These are phyloP conservation scores for Pyropia yezoensis DNA, from an alignment of 23 red algal species.

Conservation along the genomic window DNA sequence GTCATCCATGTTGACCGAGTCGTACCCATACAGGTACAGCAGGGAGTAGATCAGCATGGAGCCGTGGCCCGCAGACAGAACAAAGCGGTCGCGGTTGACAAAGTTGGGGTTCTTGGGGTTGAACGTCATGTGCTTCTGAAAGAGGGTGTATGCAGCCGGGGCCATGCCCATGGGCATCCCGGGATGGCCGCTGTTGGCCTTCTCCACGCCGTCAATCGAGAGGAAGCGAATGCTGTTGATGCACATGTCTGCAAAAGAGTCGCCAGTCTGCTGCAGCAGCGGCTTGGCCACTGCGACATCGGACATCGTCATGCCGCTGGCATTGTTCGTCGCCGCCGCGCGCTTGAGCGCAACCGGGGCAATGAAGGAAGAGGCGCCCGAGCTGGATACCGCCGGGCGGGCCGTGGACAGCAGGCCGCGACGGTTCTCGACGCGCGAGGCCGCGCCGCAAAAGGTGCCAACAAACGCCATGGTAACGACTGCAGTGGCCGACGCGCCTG, in stretches of 20 bases:
- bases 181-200: constrained; percentile 85
- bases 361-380: too few species aligned
- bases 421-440: too few species aligned
- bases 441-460: too few species aligned
- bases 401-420: too few species aligned
- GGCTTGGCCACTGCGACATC: too few species aligned
- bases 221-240: constrained; percentile 91
- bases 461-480: too few species aligned
- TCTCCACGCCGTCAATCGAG: constrained; percentile 77
- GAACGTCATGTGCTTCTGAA: constrained; percentile 83
- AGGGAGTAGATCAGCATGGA: constrained; percentile 94
- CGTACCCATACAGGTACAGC: constrained; percentile 80
- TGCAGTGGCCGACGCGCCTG: too few species aligned
- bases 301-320: neutral
- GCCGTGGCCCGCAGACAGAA: constrained; percentile 82
- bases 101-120: constrained; percentile 86
- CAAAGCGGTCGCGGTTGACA: constrained; percentile 88
- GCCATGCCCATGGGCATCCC: constrained; percentile 93
- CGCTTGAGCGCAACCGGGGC: too few species aligned
- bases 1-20: constrained; percentile 69
- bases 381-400: too few species aligned
- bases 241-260: constrained; percentile 49
- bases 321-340: too few species aligned
- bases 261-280: constrained; percentile 35
- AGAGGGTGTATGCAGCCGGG: constrained; percentile 67